A percentile compares a stretch with the other conserved stretches of the same genome.
These are phyloP conservation scores for Rubia tinctorum DNA, from an alignment of 305 asterid genomes.

Conservation along the genomic window DNA sequence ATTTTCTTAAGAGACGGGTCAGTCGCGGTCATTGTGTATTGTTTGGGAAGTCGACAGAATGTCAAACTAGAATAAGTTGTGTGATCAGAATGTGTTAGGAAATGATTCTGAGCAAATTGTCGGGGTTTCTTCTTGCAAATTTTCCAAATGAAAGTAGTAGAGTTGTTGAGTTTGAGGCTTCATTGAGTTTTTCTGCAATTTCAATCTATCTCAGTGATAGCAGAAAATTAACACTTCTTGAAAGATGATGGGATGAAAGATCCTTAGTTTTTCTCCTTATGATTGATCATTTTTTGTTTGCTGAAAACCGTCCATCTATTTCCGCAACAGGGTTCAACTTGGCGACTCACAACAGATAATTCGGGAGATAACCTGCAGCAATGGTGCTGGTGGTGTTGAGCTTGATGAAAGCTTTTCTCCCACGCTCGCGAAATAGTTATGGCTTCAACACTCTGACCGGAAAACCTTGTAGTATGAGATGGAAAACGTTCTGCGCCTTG, in stretches of 20 bases:
- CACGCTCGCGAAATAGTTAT: no score
- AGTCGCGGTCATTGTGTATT: background rate
- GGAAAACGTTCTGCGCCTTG: background rate
- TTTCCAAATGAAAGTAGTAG: background rate
- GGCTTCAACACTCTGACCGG: no score
- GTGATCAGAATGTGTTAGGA: background rate
- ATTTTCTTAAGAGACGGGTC: background rate
- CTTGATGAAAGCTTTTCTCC: background rate
- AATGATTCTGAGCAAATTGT: background rate
- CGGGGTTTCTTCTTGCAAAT: background rate
- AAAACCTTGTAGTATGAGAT: no score
- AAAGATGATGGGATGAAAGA: background rate
- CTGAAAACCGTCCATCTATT: background rate
- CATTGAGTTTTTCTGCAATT: background rate
- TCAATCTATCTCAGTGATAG: background rate
- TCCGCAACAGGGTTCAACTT: conserved; percentile 4
- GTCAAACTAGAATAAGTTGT: background rate
- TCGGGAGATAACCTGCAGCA: background rate
- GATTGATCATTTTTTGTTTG: background rate
- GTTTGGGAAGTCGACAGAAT: background rate
- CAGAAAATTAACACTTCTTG: background rate
- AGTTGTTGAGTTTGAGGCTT: background rate
- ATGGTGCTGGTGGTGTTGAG: background rate
- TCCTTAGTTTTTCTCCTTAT: background rate
- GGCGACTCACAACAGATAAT: no score